phyloP scores from a whole-genome alignment of 768 basidiomycete genomes.

The Candolleomyces eurysporus region DNA sequence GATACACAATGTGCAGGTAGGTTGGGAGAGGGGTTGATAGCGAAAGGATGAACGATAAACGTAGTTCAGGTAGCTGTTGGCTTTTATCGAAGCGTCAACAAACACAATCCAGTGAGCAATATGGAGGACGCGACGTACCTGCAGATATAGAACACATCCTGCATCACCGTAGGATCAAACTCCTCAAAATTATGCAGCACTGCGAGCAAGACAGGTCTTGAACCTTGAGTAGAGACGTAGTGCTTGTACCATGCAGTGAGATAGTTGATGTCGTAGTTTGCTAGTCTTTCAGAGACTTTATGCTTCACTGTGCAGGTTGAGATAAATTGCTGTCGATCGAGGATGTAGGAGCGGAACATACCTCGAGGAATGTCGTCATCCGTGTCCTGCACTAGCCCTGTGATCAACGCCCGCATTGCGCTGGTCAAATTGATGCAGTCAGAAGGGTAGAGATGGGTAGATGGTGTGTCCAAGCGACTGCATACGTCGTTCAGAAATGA shows the following conservation, averaged over 20 bases:
- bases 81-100: conserved; percentile 29
- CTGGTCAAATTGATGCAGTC: conserved; percentile 53
- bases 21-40: conserved; percentile 58
- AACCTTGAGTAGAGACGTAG: conserved; percentile 15
- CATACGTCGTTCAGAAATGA: conserved; percentile 47
- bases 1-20: conserved; percentile 59
- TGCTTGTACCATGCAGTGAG: conserved; percentile 61
- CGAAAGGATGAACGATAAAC: conserved; percentile 63
- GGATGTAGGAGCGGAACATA: conserved; percentile 6
- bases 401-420: conserved; percentile 55
- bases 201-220: conserved; percentile 46
- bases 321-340: background rate
- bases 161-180: conserved; percentile 58
- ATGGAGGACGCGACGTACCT: conserved; percentile 39
- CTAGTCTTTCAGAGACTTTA: conserved; percentile 49
- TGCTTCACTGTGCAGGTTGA: conserved; percentile 36
- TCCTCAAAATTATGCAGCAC: conserved; percentile 76
- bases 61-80: conserved; percentile 49
- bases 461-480: conserved; percentile 29
- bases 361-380: conserved; percentile 19
- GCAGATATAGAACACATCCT: conserved; percentile 71
- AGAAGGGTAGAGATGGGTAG: conserved; percentile 51
- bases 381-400: conserved; percentile 47
- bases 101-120: background rate
- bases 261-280: conserved; percentile 58